Evolutionary conservation across 805 yeast species (phyloP).

Genomic region (Yamadazyma olivae): DNA sequence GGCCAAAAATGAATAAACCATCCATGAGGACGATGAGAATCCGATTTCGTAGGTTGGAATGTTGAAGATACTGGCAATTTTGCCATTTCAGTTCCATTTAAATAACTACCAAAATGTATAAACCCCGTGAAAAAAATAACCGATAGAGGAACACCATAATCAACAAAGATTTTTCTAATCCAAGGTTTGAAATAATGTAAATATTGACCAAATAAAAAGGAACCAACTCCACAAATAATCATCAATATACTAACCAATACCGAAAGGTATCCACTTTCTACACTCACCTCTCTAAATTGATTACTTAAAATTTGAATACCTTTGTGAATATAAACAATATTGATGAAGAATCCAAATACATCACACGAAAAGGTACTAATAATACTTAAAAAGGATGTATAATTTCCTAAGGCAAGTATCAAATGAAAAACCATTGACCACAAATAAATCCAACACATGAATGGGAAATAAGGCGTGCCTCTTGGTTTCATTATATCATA

Average conservation of each 20-base stretch:
- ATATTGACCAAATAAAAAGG: constrained; percentile 54
- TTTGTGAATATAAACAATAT: constrained; percentile 82
- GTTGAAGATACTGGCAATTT: constrained; percentile 68
- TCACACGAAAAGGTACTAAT: constrained; percentile 87
- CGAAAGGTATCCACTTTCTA: constrained; percentile 65
- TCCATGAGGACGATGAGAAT: constrained; percentile 45
- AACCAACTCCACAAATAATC: constrained; percentile 70
- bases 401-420: constrained; percentile 64
- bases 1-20: constrained; percentile 84
- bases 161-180: constrained; percentile 69
- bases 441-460: constrained; percentile 93
- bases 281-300: constrained; percentile 53
- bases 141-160: constrained; percentile 79
- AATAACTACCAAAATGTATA: constrained; percentile 82
- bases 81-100: constrained; percentile 55
- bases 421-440: constrained; percentile 89
- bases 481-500: constrained; percentile 62
- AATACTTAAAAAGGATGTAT: constrained; percentile 61
- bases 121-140: constrained; percentile 92
- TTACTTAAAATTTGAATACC: constrained; percentile 78
- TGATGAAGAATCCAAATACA: constrained; percentile 88
- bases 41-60: constrained; percentile 63
- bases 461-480: constrained; percentile 67
- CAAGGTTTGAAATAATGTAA: constrained; percentile 60
- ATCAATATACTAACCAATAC: constrained; percentile 72